phyloP scores from a whole-genome alignment of 768 basidiomycete genomes.

The Rhizopogon vinicolor region DNA sequence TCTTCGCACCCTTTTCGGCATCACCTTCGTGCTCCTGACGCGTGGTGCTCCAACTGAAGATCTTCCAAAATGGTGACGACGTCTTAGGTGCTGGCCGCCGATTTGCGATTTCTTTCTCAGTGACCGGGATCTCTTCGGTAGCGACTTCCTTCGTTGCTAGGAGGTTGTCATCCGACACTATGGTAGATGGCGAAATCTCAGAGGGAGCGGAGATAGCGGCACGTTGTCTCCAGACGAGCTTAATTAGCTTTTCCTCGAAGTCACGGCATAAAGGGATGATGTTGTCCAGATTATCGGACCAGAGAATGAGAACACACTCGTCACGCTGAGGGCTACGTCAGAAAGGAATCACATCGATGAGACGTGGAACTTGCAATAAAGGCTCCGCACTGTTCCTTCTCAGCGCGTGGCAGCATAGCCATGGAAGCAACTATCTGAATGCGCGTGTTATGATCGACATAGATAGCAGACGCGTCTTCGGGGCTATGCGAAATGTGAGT shows the following conservation, averaged over 20 bases:
- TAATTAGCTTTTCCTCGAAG: conserved; percentile 76
- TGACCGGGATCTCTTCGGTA: conserved; percentile 11
- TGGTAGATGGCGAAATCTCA: conserved; percentile 39
- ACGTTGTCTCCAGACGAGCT: conserved; percentile 68
- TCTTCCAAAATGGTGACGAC: conserved; percentile 12
- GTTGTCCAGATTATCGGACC: conserved; percentile 79
- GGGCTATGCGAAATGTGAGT: conserved; percentile 31
- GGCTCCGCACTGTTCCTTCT: conserved; percentile 90
- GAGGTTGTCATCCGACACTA: conserved; percentile 51
- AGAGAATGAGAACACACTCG: conserved; percentile 77
- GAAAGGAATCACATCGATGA: conserved; percentile 1
- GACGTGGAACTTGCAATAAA: conserved; percentile 60
- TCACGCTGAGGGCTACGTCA: conserved; percentile 49
- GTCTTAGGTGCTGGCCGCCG: background rate
- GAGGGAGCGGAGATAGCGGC: conserved; percentile 32
- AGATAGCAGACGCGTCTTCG: conserved; percentile 57
- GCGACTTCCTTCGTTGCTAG: conserved; percentile 30
- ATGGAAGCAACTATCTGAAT: conserved; percentile 83
- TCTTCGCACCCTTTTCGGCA: conserved; percentile 43
- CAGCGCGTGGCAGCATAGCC: conserved; percentile 61
- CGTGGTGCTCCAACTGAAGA: conserved; percentile 45
- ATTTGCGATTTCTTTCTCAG: conserved; percentile 3
- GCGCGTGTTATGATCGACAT: conserved; percentile 74
- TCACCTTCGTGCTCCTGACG: conserved; percentile 36
- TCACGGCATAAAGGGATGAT: conserved; percentile 72